Evolutionary conservation across 805 yeast genomes (phyloP), one percentile per base, ranked within the genome.

Genomic region (Candida methanosorbosa): DNA sequence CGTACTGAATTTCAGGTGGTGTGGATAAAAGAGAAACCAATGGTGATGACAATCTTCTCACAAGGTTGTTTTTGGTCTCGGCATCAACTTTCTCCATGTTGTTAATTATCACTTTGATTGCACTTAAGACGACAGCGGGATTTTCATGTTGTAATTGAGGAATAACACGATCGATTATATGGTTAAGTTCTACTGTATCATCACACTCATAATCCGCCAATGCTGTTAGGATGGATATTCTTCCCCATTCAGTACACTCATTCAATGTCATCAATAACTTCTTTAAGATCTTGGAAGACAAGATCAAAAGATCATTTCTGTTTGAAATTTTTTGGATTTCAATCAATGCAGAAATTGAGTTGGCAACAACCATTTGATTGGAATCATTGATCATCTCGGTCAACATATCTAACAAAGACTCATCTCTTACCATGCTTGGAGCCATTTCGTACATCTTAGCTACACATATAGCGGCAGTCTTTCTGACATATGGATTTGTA

Each of bases 171-270:
- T 90, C 97, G 41, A 90, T 72, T 36, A 90, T 84, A 50, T 84
- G 87, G 40, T 72, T 76, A 2, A 94, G 87, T 52, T 88, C 95
- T 13, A 69, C 63, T 2, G 63, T 54, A 30, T 68, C 72, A 2
- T 53, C 48, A 0, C 94, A 67, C 5, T 64, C 52, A 54, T 80
- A 90, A 30, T 81, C 88, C 6, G 86, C 70, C 43, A 92, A 61
- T 1, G 95, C 87, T 1, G 83, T 75, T 39, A 92, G 66, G 29
- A 92, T 83, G 2, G 97, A 75, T 44, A 92, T 82, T 50, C 98
- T 73, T 9, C 98, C 98, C 99, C 99, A 92, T 62, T 92, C 99
- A 0, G 97, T 88, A 61, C 97, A 90, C 61, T 92, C 99, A 57
- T 90, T 90, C 44, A 92, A 66, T 12, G 96, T 94, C 45, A 78